A percentile compares a stretch with the other conserved stretches of the same genome.
Evolutionary conservation across 2,329 filamentous ascomycete genomes (phyloP).

Genomic region (Colletotrichum phormii): DNA sequence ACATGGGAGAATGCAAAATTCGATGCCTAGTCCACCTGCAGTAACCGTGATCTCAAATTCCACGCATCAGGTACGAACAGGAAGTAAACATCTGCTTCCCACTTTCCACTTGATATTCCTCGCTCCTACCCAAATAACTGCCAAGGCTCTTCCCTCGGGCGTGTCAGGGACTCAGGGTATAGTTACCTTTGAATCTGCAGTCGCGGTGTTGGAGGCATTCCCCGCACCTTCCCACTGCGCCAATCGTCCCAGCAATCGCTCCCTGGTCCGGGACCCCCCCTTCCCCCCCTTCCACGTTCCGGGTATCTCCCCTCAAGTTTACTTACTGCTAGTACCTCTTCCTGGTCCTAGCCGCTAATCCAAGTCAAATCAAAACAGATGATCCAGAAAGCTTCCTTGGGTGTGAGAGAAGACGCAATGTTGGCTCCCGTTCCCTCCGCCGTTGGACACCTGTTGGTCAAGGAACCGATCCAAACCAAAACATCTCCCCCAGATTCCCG

Average conservation of each 20-base stretch:
- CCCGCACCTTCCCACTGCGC: conserved; percentile 13
- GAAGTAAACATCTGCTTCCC: neutral
- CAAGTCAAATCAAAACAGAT: conserved; percentile 21
- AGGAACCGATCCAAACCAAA: conserved; percentile 6
- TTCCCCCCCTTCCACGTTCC: neutral
- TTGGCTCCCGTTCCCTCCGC: conserved; percentile 9
- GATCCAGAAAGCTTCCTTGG: conserved; percentile 30
- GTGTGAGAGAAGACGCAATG: conserved; percentile 1
- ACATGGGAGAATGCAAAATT: neutral
- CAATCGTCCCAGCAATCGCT: conserved; percentile 25
- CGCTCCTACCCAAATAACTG: neutral
- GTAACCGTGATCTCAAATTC: neutral
- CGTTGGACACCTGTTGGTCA: conserved; percentile 6
- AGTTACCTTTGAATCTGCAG: neutral
- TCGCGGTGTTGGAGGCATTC: conserved; percentile 10
- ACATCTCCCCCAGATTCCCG: neutral
- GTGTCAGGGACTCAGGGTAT: neutral
- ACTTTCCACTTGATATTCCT: neutral
- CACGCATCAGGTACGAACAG: neutral
- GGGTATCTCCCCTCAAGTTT: neutral
- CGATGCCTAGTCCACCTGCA: neutral
- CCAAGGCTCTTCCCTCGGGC: neutral
- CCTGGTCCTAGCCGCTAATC: conserved; percentile 24
- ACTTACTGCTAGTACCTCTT: conserved; percentile 1
- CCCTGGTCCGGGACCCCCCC: conserved; percentile 11